Conservation (phyloP, 805 yeast genomes). For the Isabelozyma pseudorhagii region DNA sequence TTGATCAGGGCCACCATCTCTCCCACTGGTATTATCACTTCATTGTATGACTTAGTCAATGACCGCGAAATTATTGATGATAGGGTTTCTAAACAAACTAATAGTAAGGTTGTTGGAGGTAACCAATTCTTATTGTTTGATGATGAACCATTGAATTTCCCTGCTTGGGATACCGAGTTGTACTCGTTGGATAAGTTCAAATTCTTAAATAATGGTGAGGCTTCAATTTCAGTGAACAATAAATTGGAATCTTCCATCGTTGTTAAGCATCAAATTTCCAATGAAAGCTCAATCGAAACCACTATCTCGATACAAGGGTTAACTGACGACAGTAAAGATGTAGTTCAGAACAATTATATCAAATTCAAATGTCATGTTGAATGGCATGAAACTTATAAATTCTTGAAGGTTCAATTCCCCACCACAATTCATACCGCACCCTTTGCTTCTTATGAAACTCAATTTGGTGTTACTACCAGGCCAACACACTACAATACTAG, state of each 20-base stretch:
- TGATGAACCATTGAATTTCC: constrained; percentile 88
- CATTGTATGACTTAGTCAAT: constrained; percentile 58
- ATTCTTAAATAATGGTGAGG: constrained; percentile 40
- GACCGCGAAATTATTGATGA: constrained; percentile 65
- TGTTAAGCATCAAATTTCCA: constrained; percentile 59
- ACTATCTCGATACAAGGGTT: constrained; percentile 67
- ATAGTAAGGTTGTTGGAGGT: constrained; percentile 48
- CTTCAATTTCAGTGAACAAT: constrained; percentile 44
- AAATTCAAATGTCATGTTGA: constrained; percentile 50
- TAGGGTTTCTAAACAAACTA: constrained; percentile 48
- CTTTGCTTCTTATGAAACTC: constrained; percentile 84
- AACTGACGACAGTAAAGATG: constrained; percentile 41
- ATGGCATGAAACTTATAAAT: constrained; percentile 87
- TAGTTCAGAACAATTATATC: constrained; percentile 27
- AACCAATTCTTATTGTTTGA: constrained; percentile 81
- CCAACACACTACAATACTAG: constrained; percentile 94
- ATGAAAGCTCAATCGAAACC: constrained; percentile 57
- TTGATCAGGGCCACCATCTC: constrained; percentile 54
- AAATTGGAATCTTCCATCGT: constrained; percentile 62
- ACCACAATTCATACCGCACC: constrained; percentile 72
- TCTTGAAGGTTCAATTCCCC: constrained; percentile 93
- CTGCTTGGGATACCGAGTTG: constrained; percentile 97
- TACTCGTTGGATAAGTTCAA: constrained; percentile 74
- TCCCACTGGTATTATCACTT: constrained; percentile 52
- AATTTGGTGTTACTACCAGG: constrained; percentile 85